Base-by-base conservation (phyloP, 345 rosid species). In the Eucalyptus regnans region DNA sequence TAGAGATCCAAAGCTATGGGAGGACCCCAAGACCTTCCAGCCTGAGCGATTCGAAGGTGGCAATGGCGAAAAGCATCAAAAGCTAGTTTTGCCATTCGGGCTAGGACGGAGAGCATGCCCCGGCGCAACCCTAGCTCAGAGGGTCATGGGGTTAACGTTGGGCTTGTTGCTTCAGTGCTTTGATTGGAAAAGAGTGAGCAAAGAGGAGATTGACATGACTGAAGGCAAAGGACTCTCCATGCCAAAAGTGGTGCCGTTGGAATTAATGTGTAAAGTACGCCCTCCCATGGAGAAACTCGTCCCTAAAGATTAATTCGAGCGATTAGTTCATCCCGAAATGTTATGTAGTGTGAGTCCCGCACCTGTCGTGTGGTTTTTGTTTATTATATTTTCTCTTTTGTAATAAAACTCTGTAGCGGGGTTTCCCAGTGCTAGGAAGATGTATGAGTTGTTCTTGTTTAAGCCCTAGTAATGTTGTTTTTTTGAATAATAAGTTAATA, bases 1-100 rank as follows among this genome's bases (percentile, higher is more conserved):
- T 15, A 86, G 93, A 83, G 95, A 94, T 86, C 93, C 93, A 1
- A 9, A 48, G 8, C 12, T 90, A 17, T 95, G 95, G 96, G 93
- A 90, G 17, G 94, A 93, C 7, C 90, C 93, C 8, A 88, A 87
- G 16, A 76, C 33, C 12, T 95, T 94, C 58, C 9, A 52, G 56
- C 56, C 56, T 18, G 23, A 52, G 56, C 56, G 1, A 79, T 90
- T 86, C 51, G 80, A 88, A 11, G 52, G 81, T 4, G 86, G 52
- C 29, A 50, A 41, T 13, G 88, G 49, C 5, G 31, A 33, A n/a
- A 8, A 87, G 44, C 50, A 33, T 44, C 50, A 11, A 18, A 33
- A 62, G 44, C 86, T 27, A 86, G 27, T 89, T 11, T 12, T 90
- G 51, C 91, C 91, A 7, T 91, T 90, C 7, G 91, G 92, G 89